A percentile compares a stretch with the other conserved stretches of the same genome.
Evolutionary conservation across 2,329 filamentous ascomycete genomes (phyloP).

Genomic region (Alternaria metachromatica): DNA sequence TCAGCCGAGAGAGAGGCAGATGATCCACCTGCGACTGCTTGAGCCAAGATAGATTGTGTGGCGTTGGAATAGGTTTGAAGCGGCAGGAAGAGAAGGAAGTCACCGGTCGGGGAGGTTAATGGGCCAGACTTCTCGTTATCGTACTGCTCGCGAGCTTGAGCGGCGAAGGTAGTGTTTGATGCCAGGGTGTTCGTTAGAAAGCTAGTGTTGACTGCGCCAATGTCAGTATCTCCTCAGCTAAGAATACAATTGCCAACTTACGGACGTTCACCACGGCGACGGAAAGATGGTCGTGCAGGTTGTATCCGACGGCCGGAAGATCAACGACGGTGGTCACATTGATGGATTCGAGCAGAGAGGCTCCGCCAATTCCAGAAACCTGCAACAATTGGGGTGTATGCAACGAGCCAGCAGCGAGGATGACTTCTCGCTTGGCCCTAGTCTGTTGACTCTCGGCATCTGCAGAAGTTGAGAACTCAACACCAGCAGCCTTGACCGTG

Average conservation of each 20-base stretch:
- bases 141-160: conserved; percentile 26
- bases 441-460: conserved; percentile 14
- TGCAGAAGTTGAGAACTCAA: conserved; percentile 29
- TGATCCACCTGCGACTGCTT: conserved; percentile 21
- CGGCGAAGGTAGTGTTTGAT: conserved; percentile 28
- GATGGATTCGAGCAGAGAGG: conserved; percentile 25
- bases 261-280: conserved; percentile 18
- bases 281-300: conserved; percentile 30
- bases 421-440: conserved; percentile 30
- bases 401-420: conserved; percentile 34
- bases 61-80: conserved; percentile 26
- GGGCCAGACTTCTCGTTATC: conserved; percentile 18
- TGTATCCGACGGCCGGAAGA: conserved; percentile 35
- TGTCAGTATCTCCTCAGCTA: background rate
- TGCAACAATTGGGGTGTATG: conserved; percentile 38
- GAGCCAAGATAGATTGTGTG: conserved; percentile 16
- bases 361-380: conserved; percentile 36
- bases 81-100: conserved; percentile 33
- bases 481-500: conserved; percentile 20
- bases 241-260: background rate
- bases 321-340: conserved; percentile 26
- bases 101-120: conserved; percentile 23
- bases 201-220: conserved; percentile 18
- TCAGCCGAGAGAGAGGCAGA: conserved; percentile 22
- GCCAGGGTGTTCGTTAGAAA: conserved; percentile 9